Conservation (phyloP, 495 filamentous ascomycete genomes). For the Oidiodendron maius region DNA sequence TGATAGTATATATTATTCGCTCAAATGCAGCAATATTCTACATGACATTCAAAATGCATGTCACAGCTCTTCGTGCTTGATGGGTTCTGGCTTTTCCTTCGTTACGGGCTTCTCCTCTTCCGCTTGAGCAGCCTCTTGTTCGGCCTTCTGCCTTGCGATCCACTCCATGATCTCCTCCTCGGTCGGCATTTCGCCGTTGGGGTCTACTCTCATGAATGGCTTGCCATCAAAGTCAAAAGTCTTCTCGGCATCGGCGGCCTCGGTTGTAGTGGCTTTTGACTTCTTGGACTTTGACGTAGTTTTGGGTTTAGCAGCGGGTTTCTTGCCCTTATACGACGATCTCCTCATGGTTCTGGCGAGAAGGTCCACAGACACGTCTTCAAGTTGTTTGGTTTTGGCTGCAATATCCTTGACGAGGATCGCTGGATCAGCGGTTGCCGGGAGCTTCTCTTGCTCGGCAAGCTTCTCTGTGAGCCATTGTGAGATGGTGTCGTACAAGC, state of each 20-base stretch:
- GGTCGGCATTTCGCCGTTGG: constrained; percentile 11
- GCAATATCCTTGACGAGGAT: constrained; percentile 60
- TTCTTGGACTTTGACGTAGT: constrained; percentile 37
- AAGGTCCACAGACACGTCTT: constrained; percentile 61
- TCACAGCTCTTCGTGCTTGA: constrained; percentile 13
- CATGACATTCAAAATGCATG: too few species aligned
- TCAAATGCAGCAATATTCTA: constrained; percentile 1
- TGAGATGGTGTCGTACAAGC: constrained; percentile 36
- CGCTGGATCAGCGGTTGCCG: constrained; percentile 62
- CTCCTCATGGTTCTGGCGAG: constrained; percentile 64
- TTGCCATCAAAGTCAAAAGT: constrained; percentile 6
- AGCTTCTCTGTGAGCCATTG: constrained; percentile 67
- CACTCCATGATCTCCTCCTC: constrained; percentile 21
- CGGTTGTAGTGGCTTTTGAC: constrained; percentile 28
- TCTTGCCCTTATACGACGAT: constrained; percentile 46
- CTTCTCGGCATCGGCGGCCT: constrained; percentile 9
- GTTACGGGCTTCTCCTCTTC: not conserved
- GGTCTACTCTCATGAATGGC: constrained; percentile 9
- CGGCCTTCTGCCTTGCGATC: constrained; percentile 5
- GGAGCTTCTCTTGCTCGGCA: constrained; percentile 60
- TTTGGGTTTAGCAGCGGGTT: constrained; percentile 33
- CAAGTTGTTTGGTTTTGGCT: constrained; percentile 53
- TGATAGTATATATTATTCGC: not conserved
- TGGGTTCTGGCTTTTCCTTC: not conserved
- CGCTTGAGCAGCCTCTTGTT: constrained; percentile 1